These are phyloP conservation scores for Capsaspora owczarzaki DNA, from an alignment of 78 protist species.

Conservation along the genomic window DNA sequence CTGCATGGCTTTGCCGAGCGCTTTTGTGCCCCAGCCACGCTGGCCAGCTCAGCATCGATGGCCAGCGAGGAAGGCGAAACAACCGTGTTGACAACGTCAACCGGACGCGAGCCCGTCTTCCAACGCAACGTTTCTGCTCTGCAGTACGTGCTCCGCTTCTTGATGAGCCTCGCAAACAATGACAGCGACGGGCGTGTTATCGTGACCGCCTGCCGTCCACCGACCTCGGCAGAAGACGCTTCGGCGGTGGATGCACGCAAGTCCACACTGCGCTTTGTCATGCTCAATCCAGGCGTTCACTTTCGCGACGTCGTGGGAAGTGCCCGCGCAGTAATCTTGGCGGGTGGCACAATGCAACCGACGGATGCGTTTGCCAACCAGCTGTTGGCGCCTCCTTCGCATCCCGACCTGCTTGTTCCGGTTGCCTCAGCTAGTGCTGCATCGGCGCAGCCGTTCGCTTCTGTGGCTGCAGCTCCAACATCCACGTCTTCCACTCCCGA, in stretches of 20 bases:
- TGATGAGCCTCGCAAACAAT: no score
- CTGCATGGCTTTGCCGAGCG: neutral
- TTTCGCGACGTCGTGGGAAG: conserved; percentile 16
- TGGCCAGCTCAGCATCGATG: neutral
- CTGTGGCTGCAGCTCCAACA: no score
- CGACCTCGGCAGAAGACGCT: neutral
- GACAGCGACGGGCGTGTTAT: neutral
- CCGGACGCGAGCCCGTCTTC: no score
- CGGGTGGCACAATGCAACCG: conserved; percentile 78
- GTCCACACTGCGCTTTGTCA: neutral
- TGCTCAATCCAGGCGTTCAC: conserved; percentile 27
- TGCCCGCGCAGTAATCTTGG: conserved; percentile 43
- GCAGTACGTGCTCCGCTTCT: no score
- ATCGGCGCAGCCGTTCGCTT: no score
- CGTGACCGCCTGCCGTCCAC: no score
- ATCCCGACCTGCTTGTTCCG: no score
- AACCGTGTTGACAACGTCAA: no score
- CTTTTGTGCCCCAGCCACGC: neutral
- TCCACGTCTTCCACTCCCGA: no score
- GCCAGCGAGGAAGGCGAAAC: no score
- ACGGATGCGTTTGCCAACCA: conserved; percentile 1
- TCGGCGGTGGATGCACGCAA: neutral
- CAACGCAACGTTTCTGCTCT: no score
- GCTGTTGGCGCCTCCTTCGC: conserved; percentile 9
- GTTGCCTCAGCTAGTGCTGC: no score